Base-by-base conservation (phyloP, 495 filamentous ascomycete genomes). In the Polyplosphaeria fusca region DNA sequence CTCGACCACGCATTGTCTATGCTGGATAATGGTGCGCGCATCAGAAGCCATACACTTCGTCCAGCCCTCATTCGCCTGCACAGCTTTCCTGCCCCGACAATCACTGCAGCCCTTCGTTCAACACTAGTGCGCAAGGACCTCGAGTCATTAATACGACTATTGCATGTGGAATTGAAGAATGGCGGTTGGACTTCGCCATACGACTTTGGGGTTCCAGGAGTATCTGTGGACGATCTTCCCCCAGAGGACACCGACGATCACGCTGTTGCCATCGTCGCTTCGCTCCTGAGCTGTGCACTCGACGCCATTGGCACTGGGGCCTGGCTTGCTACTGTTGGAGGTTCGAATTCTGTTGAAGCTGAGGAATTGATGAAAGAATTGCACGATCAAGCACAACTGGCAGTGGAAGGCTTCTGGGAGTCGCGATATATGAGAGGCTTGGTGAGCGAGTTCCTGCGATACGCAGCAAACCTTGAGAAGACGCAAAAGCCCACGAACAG, bases 261-360 rank as follows among this genome's bases (percentile, higher is more conserved):
- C n/a, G 64, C 69, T 9, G 65, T 78, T n/a, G 49, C 44, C 30
- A 55, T 69, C 37, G 82, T 89, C 52, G 77, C 79, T 26, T 79
- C 84, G 48, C 72, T 94, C 5, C 77, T 95, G 28, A 86, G 80
- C 64, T 83, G 84, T 59, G 84, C 87, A 37, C 76, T 95, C 9
- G 91, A 96, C 72, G 84, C 88, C 9, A 79, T 95, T n/a, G 89
- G 90, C 9, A 77, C 87, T 16, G 84, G 80, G 12, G 88, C 89
- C 25, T 96, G 88, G 87, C 81, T 95, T 47, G 74, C 94, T 41
- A 74, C 82, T 5, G 82, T 82, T 30, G 76, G 79, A 25, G 51
- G 18, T 4, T 38, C 46, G 18, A 76, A 77, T n/a, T 71, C 74
- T 4, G 75, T 76, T 19, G 73, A 63, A n/a, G 16, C 58, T 3